These are phyloP conservation scores for Trichoderma virens DNA, from an alignment of 495 filamentous ascomycete species.

Conservation along the genomic window DNA sequence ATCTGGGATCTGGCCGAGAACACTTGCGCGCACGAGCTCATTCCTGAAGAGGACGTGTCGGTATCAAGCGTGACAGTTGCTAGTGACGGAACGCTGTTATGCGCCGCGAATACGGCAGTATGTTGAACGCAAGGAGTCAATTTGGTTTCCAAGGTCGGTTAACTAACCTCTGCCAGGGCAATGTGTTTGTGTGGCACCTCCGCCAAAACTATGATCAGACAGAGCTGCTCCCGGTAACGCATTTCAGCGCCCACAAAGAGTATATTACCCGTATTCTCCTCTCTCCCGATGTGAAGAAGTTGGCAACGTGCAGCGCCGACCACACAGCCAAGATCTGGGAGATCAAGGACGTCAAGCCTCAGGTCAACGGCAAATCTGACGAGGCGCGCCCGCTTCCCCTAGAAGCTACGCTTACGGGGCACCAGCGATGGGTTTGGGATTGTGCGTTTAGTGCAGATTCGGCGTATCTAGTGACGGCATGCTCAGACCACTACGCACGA, in stretches of 20 bases:
- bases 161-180: conserved; percentile 52
- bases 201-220: conserved; percentile 74
- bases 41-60: conserved; percentile 89
- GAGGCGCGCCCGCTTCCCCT: conserved; percentile 57
- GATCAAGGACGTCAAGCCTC: conserved; percentile 53
- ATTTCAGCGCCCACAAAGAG: conserved; percentile 85
- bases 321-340: conserved; percentile 98
- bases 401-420: conserved; percentile 83
- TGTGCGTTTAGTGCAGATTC: conserved; percentile 96
- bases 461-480: conserved; percentile 96
- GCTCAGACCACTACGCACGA: conserved; percentile 94
- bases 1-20: conserved; percentile 97
- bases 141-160: background rate
- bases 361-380: conserved; percentile 9
- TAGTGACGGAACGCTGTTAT: conserved; percentile 88
- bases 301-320: conserved; percentile 95
- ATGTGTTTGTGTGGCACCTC: conserved; percentile 94
- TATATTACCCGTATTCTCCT: conserved; percentile 95
- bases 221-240: conserved; percentile 80
- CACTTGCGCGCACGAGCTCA: conserved; percentile 91
- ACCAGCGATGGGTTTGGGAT: conserved; percentile 99
- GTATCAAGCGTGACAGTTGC: conserved; percentile 93
- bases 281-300: conserved; percentile 92
- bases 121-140: conserved; percentile 12
- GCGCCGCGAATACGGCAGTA: conserved; percentile 90